Conservation (phyloP, 2,329 filamentous ascomycete genomes). For the Aureobasidium mangrovei region DNA sequence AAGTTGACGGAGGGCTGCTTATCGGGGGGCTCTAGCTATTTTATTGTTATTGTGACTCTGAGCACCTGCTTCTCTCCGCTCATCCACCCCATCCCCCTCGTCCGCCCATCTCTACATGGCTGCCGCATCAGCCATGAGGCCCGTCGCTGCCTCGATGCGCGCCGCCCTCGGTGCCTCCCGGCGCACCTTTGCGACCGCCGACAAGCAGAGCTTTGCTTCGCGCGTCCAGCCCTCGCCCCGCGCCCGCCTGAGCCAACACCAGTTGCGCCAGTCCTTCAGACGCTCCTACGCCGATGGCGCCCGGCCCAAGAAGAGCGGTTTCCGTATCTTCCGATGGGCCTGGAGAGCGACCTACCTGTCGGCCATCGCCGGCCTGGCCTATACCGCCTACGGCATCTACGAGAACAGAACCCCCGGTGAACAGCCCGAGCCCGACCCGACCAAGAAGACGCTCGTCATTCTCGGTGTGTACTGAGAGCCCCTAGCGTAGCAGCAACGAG, state of each 20-base stretch:
- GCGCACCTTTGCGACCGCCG: conserved; percentile 20
- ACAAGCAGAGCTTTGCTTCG: conserved; percentile 17
- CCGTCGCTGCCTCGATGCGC: conserved; percentile 18
- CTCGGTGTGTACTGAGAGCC: conserved; percentile 56
- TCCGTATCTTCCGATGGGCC: conserved; percentile 66
- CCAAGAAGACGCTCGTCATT: conserved; percentile 94
- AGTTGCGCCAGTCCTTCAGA: conserved; percentile 22
- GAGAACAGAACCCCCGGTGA: conserved; percentile 70
- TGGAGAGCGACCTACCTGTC: conserved; percentile 80
- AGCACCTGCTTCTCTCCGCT: conserved; percentile 4
- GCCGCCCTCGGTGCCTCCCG: conserved; percentile 19
- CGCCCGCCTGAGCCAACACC: conserved; percentile 14
- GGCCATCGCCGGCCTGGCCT: conserved; percentile 58
- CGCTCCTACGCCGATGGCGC: conserved; percentile 26
- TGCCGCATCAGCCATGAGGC: conserved; percentile 15
- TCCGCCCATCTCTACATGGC: conserved; percentile 4
- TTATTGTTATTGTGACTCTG: conserved; percentile 1
- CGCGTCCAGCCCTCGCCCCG: conserved; percentile 10
- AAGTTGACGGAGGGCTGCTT: neutral
- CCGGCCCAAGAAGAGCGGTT: conserved; percentile 43
- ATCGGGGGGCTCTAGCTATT: neutral
- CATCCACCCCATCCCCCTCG: neutral
- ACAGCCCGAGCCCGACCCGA: conserved; percentile 69
- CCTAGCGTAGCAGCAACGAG: neutral
- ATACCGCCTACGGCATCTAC: conserved; percentile 74